A percentile compares a stretch with the other conserved stretches of the same genome.
Evolutionary conservation across 2,329 filamentous ascomycete species (phyloP).

Genomic region (Fusarium sp.): DNA sequence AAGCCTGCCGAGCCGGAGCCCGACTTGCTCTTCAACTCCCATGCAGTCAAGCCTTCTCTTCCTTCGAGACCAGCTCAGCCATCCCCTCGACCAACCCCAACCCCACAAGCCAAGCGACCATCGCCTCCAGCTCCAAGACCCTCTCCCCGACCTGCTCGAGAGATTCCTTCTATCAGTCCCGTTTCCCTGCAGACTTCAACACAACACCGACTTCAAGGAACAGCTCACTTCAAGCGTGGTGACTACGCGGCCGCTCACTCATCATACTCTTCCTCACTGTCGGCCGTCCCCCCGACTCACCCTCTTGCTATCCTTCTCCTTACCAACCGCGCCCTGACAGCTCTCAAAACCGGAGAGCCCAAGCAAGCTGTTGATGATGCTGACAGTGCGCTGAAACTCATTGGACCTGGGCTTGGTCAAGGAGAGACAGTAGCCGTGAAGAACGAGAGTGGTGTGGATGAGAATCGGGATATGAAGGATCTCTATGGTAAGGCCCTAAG

Average conservation of each 20-base stretch:
- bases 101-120: slow-evolving; percentile 50
- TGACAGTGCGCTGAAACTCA: slow-evolving; percentile 81
- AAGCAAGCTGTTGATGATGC: slow-evolving; percentile 89
- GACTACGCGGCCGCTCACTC: slow-evolving; percentile 90
- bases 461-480: slow-evolving; percentile 87
- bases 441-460: slow-evolving; percentile 66
- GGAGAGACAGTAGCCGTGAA: slow-evolving; percentile 81
- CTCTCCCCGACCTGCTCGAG: slow-evolving; percentile 64
- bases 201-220: slow-evolving; percentile 82
- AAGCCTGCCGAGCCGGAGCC: slow-evolving; percentile 59
- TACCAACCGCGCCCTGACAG: slow-evolving; percentile 90
- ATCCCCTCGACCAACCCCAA: slow-evolving; percentile 53
- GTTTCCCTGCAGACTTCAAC: slow-evolving; percentile 80
- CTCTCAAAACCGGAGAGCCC: slow-evolving; percentile 90
- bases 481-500: slow-evolving; percentile 94
- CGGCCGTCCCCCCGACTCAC: slow-evolving; percentile 80
- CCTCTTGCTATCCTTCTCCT: slow-evolving; percentile 89
- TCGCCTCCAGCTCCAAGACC: slow-evolving; percentile 55
- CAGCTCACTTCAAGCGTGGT: slow-evolving; percentile 91
- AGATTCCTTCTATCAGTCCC: slow-evolving; percentile 75
- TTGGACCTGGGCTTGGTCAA: slow-evolving; percentile 83
- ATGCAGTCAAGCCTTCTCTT: slow-evolving; percentile 52
- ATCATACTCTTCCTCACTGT: slow-evolving; percentile 83
- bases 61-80: slow-evolving; percentile 56
- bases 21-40: slow-evolving; percentile 72